phyloP scores from a whole-genome alignment of 2,329 filamentous ascomycete species.

The Microsporum canis region DNA sequence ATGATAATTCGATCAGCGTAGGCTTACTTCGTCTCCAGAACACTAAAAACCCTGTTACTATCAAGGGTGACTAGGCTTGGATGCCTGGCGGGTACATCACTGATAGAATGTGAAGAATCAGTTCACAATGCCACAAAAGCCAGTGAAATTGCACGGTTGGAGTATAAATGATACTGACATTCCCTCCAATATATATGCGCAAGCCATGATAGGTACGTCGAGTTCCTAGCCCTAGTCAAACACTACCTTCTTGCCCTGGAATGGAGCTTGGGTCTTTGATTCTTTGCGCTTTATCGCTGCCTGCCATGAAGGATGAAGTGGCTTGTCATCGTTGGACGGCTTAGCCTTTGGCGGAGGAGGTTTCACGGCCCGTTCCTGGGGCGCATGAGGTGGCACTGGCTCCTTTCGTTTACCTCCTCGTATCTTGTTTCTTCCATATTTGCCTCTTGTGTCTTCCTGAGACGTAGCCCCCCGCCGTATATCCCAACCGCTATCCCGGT shows the following conservation, averaged over 20 bases:
- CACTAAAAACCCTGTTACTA: neutral
- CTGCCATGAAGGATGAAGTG: slow-evolving; percentile 55
- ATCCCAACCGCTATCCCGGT: slow-evolving; percentile 48
- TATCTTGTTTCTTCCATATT: slow-evolving; percentile 14
- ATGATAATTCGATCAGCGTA: neutral
- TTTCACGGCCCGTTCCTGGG: neutral
- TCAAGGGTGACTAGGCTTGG: neutral
- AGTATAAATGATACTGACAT: too few relatives aligned
- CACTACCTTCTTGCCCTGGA: slow-evolving; percentile 50
- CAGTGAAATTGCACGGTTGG: too few relatives aligned
- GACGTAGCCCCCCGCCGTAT: slow-evolving; percentile 43
- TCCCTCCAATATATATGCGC: too few relatives aligned
- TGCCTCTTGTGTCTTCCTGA: slow-evolving; percentile 18
- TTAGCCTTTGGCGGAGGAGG: neutral
- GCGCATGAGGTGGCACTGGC: neutral
- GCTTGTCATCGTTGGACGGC: slow-evolving; percentile 25
- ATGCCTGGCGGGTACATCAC: neutral
- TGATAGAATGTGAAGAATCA: neutral
- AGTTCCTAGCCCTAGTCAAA: slow-evolving; percentile 41
- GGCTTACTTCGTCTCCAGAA: neutral
- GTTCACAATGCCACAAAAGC: too few relatives aligned
- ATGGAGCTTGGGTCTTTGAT: slow-evolving; percentile 37
- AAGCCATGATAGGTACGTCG: neutral
- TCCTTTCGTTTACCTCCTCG: neutral
- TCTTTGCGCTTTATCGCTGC: slow-evolving; percentile 50